Evolutionary conservation across 2,329 filamentous ascomycete species (phyloP).

Genomic region (Ceratocystis cacaofunesta): DNA sequence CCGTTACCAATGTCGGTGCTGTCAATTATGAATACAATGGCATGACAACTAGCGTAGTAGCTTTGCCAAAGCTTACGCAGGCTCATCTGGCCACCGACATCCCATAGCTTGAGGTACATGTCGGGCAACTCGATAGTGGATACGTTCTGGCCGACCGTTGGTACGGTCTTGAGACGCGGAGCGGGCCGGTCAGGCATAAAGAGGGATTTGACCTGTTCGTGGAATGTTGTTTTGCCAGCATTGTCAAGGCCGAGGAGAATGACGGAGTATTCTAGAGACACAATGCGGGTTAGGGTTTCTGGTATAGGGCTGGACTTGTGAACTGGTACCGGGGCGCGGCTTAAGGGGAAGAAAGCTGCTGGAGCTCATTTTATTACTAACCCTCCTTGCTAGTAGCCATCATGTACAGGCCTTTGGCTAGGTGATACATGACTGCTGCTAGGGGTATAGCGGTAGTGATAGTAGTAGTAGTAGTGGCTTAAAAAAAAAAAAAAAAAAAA

Average conservation of each 20-base stretch:
- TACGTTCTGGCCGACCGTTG: conserved; percentile 94
- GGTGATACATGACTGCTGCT: conserved; percentile 62
- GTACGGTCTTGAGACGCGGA: conserved; percentile 72
- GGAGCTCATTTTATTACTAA: conserved; percentile 25
- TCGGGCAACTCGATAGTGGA: conserved; percentile 79
- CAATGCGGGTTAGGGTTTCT: conserved; percentile 13
- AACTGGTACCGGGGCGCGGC: too few relatives aligned
- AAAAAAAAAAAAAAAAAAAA: background rate
- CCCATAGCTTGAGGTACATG: conserved; percentile 98
- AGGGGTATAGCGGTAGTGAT: too few relatives aligned
- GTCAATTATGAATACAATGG: conserved; percentile 96
- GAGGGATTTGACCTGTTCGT: conserved; percentile 86
- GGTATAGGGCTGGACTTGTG: too few relatives aligned
- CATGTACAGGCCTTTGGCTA: conserved; percentile 85
- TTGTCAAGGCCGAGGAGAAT: conserved; percentile 96
- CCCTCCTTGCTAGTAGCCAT: conserved; percentile 96
- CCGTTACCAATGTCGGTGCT: conserved; percentile 85
- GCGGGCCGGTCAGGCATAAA: conserved; percentile 50
- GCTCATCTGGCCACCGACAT: conserved; percentile 84
- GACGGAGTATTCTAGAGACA: conserved; percentile 70
- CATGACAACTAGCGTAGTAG: conserved; percentile 88
- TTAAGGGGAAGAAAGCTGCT: background rate
- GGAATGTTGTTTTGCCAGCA: conserved; percentile 94
- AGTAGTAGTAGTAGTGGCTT: background rate
- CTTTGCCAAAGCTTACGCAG: conserved; percentile 87